Evolutionary conservation across 805 yeast species (phyloP).

Genomic region (Metschnikowia amazonensis): DNA sequence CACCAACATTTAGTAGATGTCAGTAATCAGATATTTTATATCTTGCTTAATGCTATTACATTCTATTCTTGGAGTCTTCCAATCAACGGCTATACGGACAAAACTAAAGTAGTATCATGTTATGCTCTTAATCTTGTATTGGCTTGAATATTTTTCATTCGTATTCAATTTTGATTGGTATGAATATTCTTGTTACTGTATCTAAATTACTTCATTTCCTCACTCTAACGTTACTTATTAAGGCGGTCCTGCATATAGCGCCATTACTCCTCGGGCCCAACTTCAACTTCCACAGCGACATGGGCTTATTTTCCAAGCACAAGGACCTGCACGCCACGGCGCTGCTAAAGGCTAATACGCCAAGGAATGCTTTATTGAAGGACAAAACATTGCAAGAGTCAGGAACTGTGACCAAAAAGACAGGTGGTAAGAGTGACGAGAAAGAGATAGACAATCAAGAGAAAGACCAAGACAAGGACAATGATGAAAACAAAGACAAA

Average conservation of each 20-base stretch:
- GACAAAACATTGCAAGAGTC: neutral
- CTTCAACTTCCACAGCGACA: neutral
- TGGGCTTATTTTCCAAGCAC: constrained; percentile 6
- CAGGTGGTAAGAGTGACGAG: neutral
- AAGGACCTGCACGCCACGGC: neutral
- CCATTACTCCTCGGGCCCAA: neutral
- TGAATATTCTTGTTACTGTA: no score
- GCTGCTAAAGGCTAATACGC: neutral
- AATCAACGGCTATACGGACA: no score
- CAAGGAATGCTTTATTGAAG: neutral
- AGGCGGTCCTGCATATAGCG: neutral
- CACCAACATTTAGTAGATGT: no score
- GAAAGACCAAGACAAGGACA: neutral
- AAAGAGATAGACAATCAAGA: neutral
- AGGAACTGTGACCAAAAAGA: neutral
- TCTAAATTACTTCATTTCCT: no score
- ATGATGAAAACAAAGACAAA: neutral
- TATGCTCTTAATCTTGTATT: no score
- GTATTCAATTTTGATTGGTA: no score
- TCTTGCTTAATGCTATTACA: no score
- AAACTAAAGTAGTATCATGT: no score
- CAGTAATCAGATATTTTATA: no score
- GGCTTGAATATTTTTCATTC: no score
- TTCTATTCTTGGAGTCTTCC: no score
- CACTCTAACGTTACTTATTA: no score